Evolutionary conservation across 768 basidiomycete genomes (phyloP), one percentile per base, ranked within the genome.

Genomic region (Paxillus rubicundulus): DNA sequence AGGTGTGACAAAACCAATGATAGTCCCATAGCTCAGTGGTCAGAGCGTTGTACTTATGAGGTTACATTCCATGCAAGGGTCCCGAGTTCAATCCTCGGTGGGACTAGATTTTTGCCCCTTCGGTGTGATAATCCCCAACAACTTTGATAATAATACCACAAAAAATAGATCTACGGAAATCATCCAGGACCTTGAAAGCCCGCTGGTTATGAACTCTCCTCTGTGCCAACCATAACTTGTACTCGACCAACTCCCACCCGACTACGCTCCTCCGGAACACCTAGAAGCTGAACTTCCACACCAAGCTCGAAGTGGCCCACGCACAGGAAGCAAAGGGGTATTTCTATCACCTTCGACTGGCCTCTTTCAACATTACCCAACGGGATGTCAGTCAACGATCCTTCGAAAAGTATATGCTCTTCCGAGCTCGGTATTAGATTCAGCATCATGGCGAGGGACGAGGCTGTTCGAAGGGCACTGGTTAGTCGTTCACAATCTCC

Each of bases 311-410:
- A 93, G 47, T 73, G 69, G 9, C 92, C 92, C 41, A 74, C 74
- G 12, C 87, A 77, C 17, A 93, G 77, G 68, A 95, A 91, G 60
- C 86, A 88, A 12, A 94, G 54, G 2, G 84, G 77, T 1, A 80
- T 71, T 41, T 83, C 77, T 5, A 84, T 59, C 33, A 77, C 74
- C 32, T 71, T 70, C 13, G 77, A 75, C 54, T 80, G 78, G 2
- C 83, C 86, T 18, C 69, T 68, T 40, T 75, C 74, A 45, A 95
- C 64, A n/a, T 74, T 73, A 3, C 89, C 89, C 4, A 93, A 55
- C 2, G 83, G 75, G 21, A 91, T 73, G 45, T 86, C 81, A 9
- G 74, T 73, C 21, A 81, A 70, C 14, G 79, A 69, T 2, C 92
- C 91, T 65, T 94, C 88, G 57, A 79, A 78, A 12, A 92, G 71